These are phyloP conservation scores for Serendipita indica DNA, from an alignment of 768 basidiomycete genomes.

Conservation along the genomic window DNA sequence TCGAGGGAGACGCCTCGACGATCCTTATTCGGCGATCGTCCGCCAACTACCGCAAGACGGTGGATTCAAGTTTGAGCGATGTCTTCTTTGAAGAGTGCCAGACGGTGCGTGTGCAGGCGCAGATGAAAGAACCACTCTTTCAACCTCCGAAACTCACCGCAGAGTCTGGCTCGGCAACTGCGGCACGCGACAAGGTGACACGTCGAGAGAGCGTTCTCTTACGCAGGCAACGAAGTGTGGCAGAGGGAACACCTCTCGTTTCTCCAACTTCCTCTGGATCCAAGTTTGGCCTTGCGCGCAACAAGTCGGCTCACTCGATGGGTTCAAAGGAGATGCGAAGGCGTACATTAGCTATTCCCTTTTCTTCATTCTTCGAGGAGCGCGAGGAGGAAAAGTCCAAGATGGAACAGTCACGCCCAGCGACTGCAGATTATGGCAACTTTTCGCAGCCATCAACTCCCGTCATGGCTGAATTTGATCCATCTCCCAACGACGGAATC, in stretches of 20 bases:
- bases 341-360: background rate
- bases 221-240: conserved; percentile 40
- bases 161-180: conserved; percentile 28
- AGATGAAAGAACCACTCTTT: conserved; percentile 47
- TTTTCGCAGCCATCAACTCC: background rate
- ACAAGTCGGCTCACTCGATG: background rate
- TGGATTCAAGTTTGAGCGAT: conserved; percentile 67
- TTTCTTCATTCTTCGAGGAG: background rate
- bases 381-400: background rate
- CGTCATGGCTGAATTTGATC: background rate
- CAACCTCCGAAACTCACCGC: conserved; percentile 27
- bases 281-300: background rate
- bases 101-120: conserved; percentile 51
- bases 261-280: background rate
- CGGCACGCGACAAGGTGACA: conserved; percentile 42
- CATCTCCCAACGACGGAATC: background rate
- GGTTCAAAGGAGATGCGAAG: conserved; percentile 1
- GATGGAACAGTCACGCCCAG: background rate
- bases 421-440: background rate
- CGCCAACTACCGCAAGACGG: conserved; percentile 44
- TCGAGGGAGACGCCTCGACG: conserved; percentile 32
- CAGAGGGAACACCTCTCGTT: conserved; percentile 18
- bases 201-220: conserved; percentile 59
- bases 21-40: conserved; percentile 57
- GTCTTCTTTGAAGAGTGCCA: conserved; percentile 63